A percentile compares a stretch with the other conserved stretches of the same genome.
Conservation (phyloP, 208 protist species). For the Trypanosoma cruzi region DNA sequence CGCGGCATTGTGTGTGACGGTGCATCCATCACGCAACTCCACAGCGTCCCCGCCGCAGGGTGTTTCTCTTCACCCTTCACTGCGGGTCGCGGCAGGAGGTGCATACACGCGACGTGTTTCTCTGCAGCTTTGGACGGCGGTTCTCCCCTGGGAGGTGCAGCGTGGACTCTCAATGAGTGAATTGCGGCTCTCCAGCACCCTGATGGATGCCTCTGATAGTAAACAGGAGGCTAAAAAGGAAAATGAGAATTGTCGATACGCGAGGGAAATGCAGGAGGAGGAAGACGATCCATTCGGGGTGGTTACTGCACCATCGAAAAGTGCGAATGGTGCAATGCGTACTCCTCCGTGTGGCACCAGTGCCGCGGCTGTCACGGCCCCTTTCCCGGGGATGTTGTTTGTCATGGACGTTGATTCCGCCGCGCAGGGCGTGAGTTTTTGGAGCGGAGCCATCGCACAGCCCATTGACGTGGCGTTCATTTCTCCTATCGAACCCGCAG, state of each 20-base stretch:
- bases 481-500: constrained; percentile 42
- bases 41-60: not conserved
- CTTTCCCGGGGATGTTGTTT: constrained; percentile 60
- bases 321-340: not conserved
- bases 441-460: constrained; percentile 79
- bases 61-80: not conserved
- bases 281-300: constrained; percentile 70
- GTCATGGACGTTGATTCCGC: constrained; percentile 38
- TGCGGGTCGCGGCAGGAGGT: not conserved
- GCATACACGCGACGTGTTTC: constrained; percentile 43
- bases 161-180: constrained; percentile 72
- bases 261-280: constrained; percentile 25
- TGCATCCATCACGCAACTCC: constrained; percentile 24
- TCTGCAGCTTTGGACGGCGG: constrained; percentile 73
- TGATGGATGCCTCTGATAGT: not conserved
- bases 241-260: constrained; percentile 8
- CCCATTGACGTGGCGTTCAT: constrained; percentile 84
- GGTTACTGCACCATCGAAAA: constrained; percentile 31
- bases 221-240: not conserved
- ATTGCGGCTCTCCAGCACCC: constrained; percentile 31
- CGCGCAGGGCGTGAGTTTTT: constrained; percentile 57
- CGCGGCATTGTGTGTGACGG: constrained; percentile 53
- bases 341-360: not conserved
- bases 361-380: not conserved
- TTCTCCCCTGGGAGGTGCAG: constrained; percentile 90